Percentiles rank a stretch among this genome's conserved stretches.
Conservation (phyloP, 2,329 filamentous ascomycete genomes). For the Westerdykella sp. region DNA sequence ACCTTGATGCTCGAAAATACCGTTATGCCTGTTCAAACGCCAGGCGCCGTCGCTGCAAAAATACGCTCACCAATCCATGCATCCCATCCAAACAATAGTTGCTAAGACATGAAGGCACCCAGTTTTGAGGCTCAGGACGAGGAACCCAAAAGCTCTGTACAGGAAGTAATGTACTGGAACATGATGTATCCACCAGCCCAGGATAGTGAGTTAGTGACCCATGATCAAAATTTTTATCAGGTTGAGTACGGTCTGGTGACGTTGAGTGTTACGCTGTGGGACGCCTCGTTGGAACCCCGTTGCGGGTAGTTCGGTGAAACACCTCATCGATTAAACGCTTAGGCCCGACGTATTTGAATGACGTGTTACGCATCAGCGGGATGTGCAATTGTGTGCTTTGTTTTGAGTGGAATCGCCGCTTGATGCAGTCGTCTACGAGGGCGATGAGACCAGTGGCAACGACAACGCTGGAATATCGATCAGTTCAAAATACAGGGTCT, state of each 20-base stretch:
- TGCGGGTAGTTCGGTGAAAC: constrained; percentile 46
- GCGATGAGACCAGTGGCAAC: constrained; percentile 84
- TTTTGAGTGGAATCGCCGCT: constrained; percentile 62
- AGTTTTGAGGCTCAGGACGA: constrained; percentile 15
- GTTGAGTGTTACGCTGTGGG: constrained; percentile 22
- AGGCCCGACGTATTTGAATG: constrained; percentile 54
- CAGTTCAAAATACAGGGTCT: constrained; percentile 9
- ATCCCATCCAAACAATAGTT: no score
- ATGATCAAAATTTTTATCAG: constrained; percentile 8
- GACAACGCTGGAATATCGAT: constrained; percentile 59
- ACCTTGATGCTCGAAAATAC: no score
- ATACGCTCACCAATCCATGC: no score
- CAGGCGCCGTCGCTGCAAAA: no score
- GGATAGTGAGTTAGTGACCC: background rate
- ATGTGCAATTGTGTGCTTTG: constrained; percentile 48
- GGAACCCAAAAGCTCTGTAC: constrained; percentile 15
- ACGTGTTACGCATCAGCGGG: constrained; percentile 45
- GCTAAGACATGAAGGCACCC: constrained; percentile 8
- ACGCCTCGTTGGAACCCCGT: constrained; percentile 19
- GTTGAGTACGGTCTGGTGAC: constrained; percentile 8
- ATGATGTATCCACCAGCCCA: constrained; percentile 14
- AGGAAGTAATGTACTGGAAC: constrained; percentile 21
- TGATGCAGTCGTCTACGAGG: constrained; percentile 87
- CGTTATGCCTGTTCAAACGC: no score
- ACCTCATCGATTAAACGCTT: constrained; percentile 59